A percentile compares a stretch with the other conserved stretches of the same genome.
Evolutionary conservation across 805 yeast species (phyloP).

Genomic region (Pichia scutulata): DNA sequence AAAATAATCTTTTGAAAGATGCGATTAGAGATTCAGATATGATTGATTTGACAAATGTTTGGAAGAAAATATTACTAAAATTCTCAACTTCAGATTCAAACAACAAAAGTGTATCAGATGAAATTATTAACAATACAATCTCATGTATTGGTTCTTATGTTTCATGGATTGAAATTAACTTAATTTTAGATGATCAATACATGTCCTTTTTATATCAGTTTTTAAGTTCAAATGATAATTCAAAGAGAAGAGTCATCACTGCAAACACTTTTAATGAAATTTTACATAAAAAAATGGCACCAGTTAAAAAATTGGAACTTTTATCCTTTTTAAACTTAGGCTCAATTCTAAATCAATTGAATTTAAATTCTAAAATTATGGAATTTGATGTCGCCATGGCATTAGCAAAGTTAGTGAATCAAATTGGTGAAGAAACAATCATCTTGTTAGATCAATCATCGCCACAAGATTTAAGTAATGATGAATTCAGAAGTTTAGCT

Average conservation of each 20-base stretch:
- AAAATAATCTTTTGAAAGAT: constrained; percentile 74
- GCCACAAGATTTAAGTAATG: constrained; percentile 30
- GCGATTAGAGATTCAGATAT: constrained; percentile 72
- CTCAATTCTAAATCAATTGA: constrained; percentile 36
- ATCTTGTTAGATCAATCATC: constrained; percentile 50
- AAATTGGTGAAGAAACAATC: constrained; percentile 71
- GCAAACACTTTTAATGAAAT: constrained; percentile 47
- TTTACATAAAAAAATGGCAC: constrained; percentile 50
- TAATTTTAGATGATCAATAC: constrained; percentile 57
- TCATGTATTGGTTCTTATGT: constrained; percentile 76
- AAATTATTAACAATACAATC: constrained; percentile 51
- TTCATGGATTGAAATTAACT: constrained; percentile 83
- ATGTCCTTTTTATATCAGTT: constrained; percentile 51
- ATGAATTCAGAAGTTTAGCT: constrained; percentile 30
- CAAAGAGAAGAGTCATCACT: constrained; percentile 49
- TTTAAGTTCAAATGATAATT: constrained; percentile 29
- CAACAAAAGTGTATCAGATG: constrained; percentile 23
- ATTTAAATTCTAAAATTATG: constrained; percentile 34
- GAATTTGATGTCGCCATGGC: constrained; percentile 64
- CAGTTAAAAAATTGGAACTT: constrained; percentile 52
- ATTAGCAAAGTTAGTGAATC: constrained; percentile 64
- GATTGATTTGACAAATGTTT: constrained; percentile 50
- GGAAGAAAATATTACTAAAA: constrained; percentile 53
- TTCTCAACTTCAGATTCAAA: constrained; percentile 20
- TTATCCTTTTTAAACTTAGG: constrained; percentile 63